Evolutionary conservation across 139 green algal genomes (phyloP), one percentile per base, ranked within the genome.

Genomic region (Chloropicon primus): DNA sequence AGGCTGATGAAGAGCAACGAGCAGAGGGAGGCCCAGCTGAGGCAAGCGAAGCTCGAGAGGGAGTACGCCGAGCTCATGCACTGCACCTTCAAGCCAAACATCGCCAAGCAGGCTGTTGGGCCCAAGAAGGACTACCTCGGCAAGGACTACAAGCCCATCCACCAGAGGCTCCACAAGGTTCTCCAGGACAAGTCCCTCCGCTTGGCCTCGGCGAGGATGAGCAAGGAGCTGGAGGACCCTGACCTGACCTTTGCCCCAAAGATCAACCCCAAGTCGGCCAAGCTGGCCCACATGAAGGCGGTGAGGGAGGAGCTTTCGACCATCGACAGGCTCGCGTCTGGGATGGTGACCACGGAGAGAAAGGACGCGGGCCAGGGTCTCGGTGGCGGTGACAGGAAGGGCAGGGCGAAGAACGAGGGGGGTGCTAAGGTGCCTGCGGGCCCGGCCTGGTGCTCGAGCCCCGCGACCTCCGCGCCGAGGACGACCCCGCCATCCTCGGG

Each of bases 191-290:
- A 78, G 74, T 24, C 53, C 27, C 27, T 72, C 17, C 24, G 21
- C 21, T 28, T 78, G 2, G 27, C 74, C 2, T 22, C 5, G 5
- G 74, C 74, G 27, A 28, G 74, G 74, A 24, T 78, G 26, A 72
- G 71, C 71, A 10, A 26, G 17, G 24, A 27, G 23, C 5, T 27
- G 24, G 71, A 27, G 17, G 27, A 78, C 24, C 24, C 74, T 2
- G 27, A 78, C 24, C 27, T 71, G 27, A 78, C 74, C 26, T 78
- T 78, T 10, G 74, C 74, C 1, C 74, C 74, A 5, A 28, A 25
- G 21, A 72, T 78, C 27, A 78, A 78, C 74, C 27, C 74, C 17
- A 78, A 71, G 27, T 62, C 24, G 21, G 74, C 26, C 24, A 74
- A 74, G 71, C 23, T 28, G 71, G 23, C 71, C 71, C 5, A 10